Percentiles rank a stretch among this genome's conserved stretches.
Conservation (phyloP, 2,329 filamentous ascomycete genomes). For the Pseudomassariella vexata region DNA sequence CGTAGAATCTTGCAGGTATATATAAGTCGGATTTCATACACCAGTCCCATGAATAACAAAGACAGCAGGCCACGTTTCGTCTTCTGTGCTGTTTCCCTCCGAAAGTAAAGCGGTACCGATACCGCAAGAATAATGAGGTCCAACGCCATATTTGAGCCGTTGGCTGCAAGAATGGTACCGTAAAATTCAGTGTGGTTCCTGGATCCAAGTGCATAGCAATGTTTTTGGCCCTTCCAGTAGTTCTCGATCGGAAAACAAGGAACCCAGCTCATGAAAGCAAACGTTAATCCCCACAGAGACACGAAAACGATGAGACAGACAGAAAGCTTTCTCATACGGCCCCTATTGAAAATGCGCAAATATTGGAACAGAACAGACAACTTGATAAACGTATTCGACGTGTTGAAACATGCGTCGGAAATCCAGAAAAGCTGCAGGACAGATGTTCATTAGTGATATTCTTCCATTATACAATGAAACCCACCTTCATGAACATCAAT, state of each 20-base stretch:
- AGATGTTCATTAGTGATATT: neutral
- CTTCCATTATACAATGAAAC: neutral
- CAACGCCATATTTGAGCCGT: slow-evolving; percentile 23
- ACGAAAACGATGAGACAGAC: slow-evolving; percentile 18
- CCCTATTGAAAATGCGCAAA: slow-evolving; percentile 24
- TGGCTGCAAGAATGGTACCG: slow-evolving; percentile 22
- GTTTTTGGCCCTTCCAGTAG: slow-evolving; percentile 23
- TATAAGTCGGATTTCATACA: too few relatives aligned
- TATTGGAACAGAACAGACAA: slow-evolving; percentile 30
- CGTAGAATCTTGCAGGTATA: neutral
- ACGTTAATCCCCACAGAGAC: slow-evolving; percentile 22
- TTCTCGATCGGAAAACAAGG: slow-evolving; percentile 24
- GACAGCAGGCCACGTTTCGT: slow-evolving; percentile 11
- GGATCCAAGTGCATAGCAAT: slow-evolving; percentile 26
- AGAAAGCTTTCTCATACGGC: slow-evolving; percentile 12
- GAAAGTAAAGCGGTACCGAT: slow-evolving; percentile 22
- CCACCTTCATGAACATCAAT: slow-evolving; percentile 5
- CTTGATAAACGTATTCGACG: slow-evolving; percentile 29
- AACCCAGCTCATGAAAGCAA: slow-evolving; percentile 20
- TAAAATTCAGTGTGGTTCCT: slow-evolving; percentile 15
- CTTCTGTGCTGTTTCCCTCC: slow-evolving; percentile 9
- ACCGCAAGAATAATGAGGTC: slow-evolving; percentile 26
- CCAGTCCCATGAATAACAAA: slow-evolving; percentile 9
- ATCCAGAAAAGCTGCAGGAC: slow-evolving; percentile 25
- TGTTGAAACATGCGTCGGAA: slow-evolving; percentile 22